Percentiles rank a stretch among this genome's conserved stretches.
Conservation (phyloP, 331 rosid species). For the Malus hybrid region DNA sequence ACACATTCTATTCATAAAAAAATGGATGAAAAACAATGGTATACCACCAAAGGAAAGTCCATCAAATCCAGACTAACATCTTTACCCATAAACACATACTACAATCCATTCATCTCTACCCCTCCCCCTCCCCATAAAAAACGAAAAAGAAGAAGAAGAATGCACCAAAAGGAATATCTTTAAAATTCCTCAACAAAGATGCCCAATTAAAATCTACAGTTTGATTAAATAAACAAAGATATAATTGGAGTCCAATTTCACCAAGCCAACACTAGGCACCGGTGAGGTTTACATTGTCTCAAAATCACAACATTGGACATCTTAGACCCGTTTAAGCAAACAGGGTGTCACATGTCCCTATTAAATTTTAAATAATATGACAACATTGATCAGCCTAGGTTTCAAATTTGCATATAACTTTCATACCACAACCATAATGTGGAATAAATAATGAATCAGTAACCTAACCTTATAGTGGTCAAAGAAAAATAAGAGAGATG, state of each 20-base stretch:
- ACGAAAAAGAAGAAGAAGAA: not conserved
- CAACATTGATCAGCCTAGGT: not conserved
- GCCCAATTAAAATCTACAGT: not conserved
- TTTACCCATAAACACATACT: no score
- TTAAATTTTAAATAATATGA: conserved; percentile 10
- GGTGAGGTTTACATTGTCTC: not conserved
- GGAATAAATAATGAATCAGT: conserved; percentile 10
- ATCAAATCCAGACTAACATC: not conserved
- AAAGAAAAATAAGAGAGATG: not conserved
- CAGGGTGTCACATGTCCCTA: not conserved
- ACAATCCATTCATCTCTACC: no score
- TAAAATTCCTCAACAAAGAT: not conserved
- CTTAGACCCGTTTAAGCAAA: not conserved
- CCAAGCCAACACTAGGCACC: not conserved
- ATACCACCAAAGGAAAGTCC: not conserved
- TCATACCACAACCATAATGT: not conserved
- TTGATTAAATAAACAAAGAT: not conserved
- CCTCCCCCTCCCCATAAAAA: not conserved
- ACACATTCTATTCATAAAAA: not conserved
- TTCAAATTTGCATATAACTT: not conserved
- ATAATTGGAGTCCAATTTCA: not conserved
- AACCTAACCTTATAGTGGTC: conserved; percentile 6
- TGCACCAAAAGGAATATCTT: not conserved
- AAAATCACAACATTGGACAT: not conserved
- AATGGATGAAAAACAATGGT: not conserved